A percentile compares a stretch with the other conserved stretches of the same genome.
Evolutionary conservation across 352 stramenopile species (phyloP).

Genomic region (Thalassiosira sp.): DNA sequence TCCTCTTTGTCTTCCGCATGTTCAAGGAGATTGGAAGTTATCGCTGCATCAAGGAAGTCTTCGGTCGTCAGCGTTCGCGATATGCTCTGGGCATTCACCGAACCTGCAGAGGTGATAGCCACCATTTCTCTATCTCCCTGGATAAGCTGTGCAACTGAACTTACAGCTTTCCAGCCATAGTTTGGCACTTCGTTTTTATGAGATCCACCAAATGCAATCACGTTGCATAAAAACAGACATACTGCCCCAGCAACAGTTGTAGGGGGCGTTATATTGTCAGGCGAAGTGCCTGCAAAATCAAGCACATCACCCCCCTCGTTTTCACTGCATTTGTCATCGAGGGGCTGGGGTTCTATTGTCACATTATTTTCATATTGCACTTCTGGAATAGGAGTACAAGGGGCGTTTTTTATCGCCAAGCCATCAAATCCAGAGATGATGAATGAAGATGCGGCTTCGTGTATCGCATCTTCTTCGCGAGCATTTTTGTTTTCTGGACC

Average conservation of each 20-base stretch:
- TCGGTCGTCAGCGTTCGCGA: slow-evolving; percentile 24
- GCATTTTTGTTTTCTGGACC: slow-evolving; percentile 10
- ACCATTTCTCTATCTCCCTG: slow-evolving; percentile 48
- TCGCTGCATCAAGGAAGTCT: slow-evolving; percentile 17
- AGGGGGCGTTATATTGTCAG: background rate
- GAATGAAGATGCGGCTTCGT: slow-evolving; percentile 51
- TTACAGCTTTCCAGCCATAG: slow-evolving; percentile 42
- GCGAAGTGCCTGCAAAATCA: background rate
- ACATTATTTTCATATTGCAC: slow-evolving; percentile 3
- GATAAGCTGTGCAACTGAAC: slow-evolving; percentile 42
- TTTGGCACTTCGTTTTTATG: slow-evolving; percentile 5
- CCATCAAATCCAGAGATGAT: slow-evolving; percentile 55
- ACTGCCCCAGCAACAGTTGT: slow-evolving; percentile 41
- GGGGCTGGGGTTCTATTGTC: background rate
- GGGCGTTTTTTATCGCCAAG: slow-evolving; percentile 9
- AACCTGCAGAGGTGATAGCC: slow-evolving; percentile 40
- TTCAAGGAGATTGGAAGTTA: background rate
- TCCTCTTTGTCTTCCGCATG: background rate
- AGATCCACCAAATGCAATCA: slow-evolving; percentile 18
- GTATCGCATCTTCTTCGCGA: slow-evolving; percentile 42
- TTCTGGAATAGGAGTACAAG: background rate
- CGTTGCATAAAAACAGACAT: slow-evolving; percentile 35
- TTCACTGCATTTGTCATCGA: background rate
- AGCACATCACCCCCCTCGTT: background rate
- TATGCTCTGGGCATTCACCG: slow-evolving; percentile 36